Evolutionary conservation across 1,284 basidiomycete genomes (phyloP), one percentile per base, ranked within the genome.

Genomic region (Ganoderma boninense): DNA sequence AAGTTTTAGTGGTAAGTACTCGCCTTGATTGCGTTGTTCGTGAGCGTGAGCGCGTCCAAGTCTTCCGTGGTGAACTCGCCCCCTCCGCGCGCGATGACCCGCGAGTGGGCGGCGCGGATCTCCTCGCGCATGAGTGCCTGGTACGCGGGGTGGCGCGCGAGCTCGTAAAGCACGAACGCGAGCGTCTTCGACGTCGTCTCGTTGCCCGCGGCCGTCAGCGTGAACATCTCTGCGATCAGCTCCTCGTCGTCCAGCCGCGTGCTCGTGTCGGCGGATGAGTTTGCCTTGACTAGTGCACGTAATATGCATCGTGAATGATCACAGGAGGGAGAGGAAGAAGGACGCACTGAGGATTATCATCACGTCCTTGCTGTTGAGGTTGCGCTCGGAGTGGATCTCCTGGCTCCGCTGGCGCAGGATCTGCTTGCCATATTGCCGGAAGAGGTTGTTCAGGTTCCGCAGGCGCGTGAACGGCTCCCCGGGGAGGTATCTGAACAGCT

Each of bases 181-280:
- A 80, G 56, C 6, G 77, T 72, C 23, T 29, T 66, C 2, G 77
- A 68, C 5, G 77, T 78, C 63, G 54, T 75, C 49, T 69, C 80
- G 79, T 26, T 80, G 78, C 38, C 80, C 70, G 70, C 75, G 6
- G 75, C 64, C 5, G 76, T 73, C 70, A 81, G 66, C 65, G 84
- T 83, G 82, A 66, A 81, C 83, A 91, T 87, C 77, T 90, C 87
- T 4, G 87, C 78, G 2, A 87, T 62, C 46, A 83, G 74, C 65
- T 84, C 90, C 23, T 84, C 84, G 29, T 89, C 84, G 4, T 73
- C 84, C 64, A 91, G 78, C 65, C 80, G 82, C 13, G 79, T 79
- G 69, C 81, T 83, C 57, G 82, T 80, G 29, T 86, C 79, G 60
- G 84, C 79, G 3, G 85, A 84, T 52, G 80, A 79, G 70, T 89